Evolutionary conservation across 441 rosid species (phyloP).

Genomic region (Raphanus hybrid): DNA sequence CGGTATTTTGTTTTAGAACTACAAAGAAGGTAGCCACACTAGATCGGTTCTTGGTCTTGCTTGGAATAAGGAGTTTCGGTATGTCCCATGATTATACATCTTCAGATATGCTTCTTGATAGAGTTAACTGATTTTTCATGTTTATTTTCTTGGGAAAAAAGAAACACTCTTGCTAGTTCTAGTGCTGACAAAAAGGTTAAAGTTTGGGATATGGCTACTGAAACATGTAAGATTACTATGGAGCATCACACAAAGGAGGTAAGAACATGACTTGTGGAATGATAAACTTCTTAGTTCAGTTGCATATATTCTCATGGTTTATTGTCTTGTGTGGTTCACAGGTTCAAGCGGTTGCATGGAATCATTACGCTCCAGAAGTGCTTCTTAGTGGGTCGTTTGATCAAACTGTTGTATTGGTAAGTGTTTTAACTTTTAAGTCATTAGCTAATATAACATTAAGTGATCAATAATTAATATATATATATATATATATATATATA

Average conservation of each 20-base stretch:
- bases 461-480: too few relatives aligned
- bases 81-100: conserved; percentile 25
- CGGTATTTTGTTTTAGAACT: conserved; percentile 45
- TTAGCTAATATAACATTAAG: too few relatives aligned
- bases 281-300: too few relatives aligned
- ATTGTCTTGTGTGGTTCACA: too few relatives aligned
- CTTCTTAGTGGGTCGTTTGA: too few relatives aligned
- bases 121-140: not conserved
- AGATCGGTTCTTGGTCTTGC: conserved; percentile 93
- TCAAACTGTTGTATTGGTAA: too few relatives aligned
- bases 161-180: conserved; percentile 89
- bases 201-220: conserved; percentile 85
- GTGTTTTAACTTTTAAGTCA: too few relatives aligned
- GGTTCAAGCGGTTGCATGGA: too few relatives aligned
- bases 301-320: too few relatives aligned
- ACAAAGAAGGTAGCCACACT: conserved; percentile 86
- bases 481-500: not conserved
- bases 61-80: conserved; percentile 95
- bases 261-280: conserved; percentile 17
- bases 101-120: not conserved
- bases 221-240: conserved; percentile 72
- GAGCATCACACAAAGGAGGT: conserved; percentile 89
- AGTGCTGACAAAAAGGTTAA: conserved; percentile 83
- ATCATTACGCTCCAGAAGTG: too few relatives aligned
- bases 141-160: conserved; percentile 11